Conservation (phyloP, 1,139 yeast species). For the Debaryomyces udenii region DNA sequence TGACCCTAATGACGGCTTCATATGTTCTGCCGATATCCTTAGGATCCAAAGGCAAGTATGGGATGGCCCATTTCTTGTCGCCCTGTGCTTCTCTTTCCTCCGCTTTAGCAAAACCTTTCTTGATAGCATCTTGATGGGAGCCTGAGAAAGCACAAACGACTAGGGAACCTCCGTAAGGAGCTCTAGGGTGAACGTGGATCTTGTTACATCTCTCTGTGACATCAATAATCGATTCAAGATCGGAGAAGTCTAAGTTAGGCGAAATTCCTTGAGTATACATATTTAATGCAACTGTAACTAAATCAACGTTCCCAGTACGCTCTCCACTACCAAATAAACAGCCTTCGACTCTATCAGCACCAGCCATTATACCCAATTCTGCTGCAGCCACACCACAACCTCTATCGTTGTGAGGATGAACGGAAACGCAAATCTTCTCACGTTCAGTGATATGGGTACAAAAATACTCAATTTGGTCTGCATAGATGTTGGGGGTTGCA, state of each 20-base stretch:
- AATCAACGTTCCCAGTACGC: slow-evolving; percentile 54
- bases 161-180: slow-evolving; percentile 53
- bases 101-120: slow-evolving; percentile 45
- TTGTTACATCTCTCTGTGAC: slow-evolving; percentile 51
- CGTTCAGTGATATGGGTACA: slow-evolving; percentile 44
- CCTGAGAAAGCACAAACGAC: slow-evolving; percentile 55
- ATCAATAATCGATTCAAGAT: slow-evolving; percentile 43
- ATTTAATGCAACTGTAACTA: slow-evolving; percentile 51
- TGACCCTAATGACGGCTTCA: slow-evolving; percentile 55
- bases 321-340: slow-evolving; percentile 55
- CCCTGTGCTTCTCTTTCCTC: slow-evolving; percentile 27
- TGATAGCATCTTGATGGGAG: slow-evolving; percentile 54
- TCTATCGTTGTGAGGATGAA: slow-evolving; percentile 53
- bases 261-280: slow-evolving; percentile 50
- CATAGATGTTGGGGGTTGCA: slow-evolving; percentile 52
- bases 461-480: slow-evolving; percentile 54
- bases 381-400: slow-evolving; percentile 57
- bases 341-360: slow-evolving; percentile 55
- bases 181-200: slow-evolving; percentile 50
- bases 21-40: slow-evolving; percentile 52
- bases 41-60: slow-evolving; percentile 54
- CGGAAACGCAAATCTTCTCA: slow-evolving; percentile 48
- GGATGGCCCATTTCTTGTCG: slow-evolving; percentile 42
- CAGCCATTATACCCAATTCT: slow-evolving; percentile 51
- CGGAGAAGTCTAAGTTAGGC: slow-evolving; percentile 49